A percentile compares a stretch with the other conserved stretches of the same genome.
phyloP scores from a whole-genome alignment of 371 early-diverging fungal species.

The Dentiscutata heterogama region DNA sequence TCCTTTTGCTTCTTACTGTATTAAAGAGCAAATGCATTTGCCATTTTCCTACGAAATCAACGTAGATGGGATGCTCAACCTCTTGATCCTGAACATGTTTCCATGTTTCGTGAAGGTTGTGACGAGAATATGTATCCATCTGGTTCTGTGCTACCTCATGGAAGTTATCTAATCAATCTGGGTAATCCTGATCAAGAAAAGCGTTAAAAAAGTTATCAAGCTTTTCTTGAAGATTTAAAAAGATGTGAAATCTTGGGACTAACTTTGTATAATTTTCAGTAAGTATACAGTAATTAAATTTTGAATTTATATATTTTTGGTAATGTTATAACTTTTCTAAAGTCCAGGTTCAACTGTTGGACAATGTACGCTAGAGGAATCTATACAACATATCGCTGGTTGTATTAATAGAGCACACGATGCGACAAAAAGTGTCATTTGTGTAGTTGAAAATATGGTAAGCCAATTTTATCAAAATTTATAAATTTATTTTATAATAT shows the following conservation, averaged over 20 bases:
- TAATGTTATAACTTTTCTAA: not conserved
- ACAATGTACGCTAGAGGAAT: slow-evolving; percentile 54
- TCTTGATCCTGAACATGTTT: slow-evolving; percentile 25
- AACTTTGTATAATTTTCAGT: slow-evolving; percentile 69
- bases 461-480: slow-evolving; percentile 47
- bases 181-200: slow-evolving; percentile 65
- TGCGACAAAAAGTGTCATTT: slow-evolving; percentile 56
- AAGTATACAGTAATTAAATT: not conserved
- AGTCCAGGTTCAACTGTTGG: slow-evolving; percentile 67
- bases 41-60: slow-evolving; percentile 54
- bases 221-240: slow-evolving; percentile 68
- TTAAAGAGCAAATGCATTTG: slow-evolving; percentile 53
- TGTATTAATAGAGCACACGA: slow-evolving; percentile 64
- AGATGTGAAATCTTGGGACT: slow-evolving; percentile 68
- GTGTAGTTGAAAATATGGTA: slow-evolving; percentile 78
- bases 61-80: slow-evolving; percentile 49
- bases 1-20: too few relatives aligned
- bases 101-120: slow-evolving; percentile 49
- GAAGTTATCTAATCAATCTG: slow-evolving; percentile 74
- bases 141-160: slow-evolving; percentile 66
- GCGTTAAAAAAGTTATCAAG: slow-evolving; percentile 55
- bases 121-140: slow-evolving; percentile 47
- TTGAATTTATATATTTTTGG: not conserved
- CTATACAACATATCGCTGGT: slow-evolving; percentile 59
- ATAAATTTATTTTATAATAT: not conserved